Evolutionary conservation across 129 eudicot genomes (phyloP), one percentile per base, ranked within the genome.

Genomic region (Lactuca saligna): DNA sequence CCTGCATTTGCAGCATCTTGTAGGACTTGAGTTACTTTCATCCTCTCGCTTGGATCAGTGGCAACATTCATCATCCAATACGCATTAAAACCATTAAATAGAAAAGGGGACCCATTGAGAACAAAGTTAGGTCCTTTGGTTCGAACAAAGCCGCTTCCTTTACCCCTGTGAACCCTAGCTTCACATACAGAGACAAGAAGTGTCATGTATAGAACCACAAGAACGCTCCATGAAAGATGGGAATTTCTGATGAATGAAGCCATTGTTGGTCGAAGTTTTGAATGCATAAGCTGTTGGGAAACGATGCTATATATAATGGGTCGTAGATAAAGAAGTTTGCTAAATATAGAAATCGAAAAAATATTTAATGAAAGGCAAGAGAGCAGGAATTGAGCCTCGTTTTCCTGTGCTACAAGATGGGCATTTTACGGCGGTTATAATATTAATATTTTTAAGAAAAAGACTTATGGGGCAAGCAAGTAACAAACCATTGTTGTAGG

Each of bases 281-380:
- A 35, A 44, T 51, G 54, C 41, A 71, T 60, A 63, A 61, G n/a
- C 46, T 66, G 69, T 37, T 42, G 54, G 48, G 66, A 32, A 54
- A 46, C 42, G 49, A 17, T 4, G 44, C 66, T 83, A 79, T 79
- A 75, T 83, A 83, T 83, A 83, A 20, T 37, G 68, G 42, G 55
- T 46, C 38, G 35, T 69, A 13, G 49, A 35, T 12, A 20, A 13
- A 32, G 39, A 49, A 56, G 35, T 61, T 82, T 82, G 17, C 81
- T 75, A 79, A 79, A 79, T 35, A 70, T 71, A 75, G 83, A 70
- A 59, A 63, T 64, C 57, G 12, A 76, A 41, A 62, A 12, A 53
- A 29, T 68, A 16, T 29, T 9, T 59, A 39, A 68, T 50, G 42
- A 32, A 54, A n/a, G 33, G 31, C 17, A 38, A 46, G 50, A 60